Conservation (phyloP, 805 yeast genomes). For the Wickerhamomyces sydowiorum region DNA sequence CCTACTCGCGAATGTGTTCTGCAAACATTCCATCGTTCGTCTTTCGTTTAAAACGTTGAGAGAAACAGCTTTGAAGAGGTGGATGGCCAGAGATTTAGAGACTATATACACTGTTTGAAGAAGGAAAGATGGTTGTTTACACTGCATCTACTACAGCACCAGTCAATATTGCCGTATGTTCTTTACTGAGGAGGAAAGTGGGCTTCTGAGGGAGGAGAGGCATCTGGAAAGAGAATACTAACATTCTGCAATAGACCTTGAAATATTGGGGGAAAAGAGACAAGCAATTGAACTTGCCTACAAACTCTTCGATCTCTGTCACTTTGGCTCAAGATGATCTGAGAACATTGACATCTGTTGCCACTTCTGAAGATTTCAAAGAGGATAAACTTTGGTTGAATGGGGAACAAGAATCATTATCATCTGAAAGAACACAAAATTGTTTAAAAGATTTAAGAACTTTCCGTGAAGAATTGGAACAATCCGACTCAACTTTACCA, state of each 20-base stretch:
- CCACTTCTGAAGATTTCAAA: conserved; percentile 50
- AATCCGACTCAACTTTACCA: conserved; percentile 45
- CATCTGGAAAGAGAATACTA: neutral
- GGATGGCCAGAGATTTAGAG: neutral
- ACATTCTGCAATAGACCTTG: conserved; percentile 47
- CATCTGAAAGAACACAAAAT: conserved; percentile 56
- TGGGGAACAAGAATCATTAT: conserved; percentile 72
- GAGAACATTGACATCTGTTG: conserved; percentile 86
- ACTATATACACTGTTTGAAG: neutral
- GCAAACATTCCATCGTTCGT: neutral
- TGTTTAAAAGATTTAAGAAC: conserved; percentile 72
- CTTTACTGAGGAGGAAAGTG: neutral
- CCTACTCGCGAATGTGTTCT: neutral
- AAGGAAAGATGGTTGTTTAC: conserved; percentile 42
- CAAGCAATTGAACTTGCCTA: conserved; percentile 80
- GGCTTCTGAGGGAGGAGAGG: neutral
- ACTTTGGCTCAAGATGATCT: conserved; percentile 89
- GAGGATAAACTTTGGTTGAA: conserved; percentile 79
- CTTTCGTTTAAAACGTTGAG: neutral
- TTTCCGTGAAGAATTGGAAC: conserved; percentile 60
- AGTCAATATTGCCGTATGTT: conserved; percentile 79
- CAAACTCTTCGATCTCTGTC: conserved; percentile 93
- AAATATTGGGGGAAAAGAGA: conserved; percentile 99
- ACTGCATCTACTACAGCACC: conserved; percentile 91
- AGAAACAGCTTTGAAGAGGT: neutral